These are phyloP conservation scores for Euphorbia tirucalli DNA, from an alignment of 345 rosid genomes.

Conservation along the genomic window DNA sequence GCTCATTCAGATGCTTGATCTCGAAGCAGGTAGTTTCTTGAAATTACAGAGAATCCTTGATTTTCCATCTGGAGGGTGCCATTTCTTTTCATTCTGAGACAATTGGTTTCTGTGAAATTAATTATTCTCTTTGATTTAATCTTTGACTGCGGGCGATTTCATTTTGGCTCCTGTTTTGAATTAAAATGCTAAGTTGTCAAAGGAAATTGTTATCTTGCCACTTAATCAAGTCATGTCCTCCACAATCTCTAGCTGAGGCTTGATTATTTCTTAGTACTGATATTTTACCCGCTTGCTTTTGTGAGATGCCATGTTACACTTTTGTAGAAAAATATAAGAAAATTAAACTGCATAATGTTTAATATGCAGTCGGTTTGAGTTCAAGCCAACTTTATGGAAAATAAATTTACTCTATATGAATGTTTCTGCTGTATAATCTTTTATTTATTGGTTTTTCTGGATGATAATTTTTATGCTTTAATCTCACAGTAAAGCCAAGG, in stretches of 20 bases:
- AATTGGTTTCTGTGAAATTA: neutral
- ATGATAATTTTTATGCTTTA: conserved; percentile 20
- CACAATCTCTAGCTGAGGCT: neutral
- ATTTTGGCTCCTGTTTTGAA: neutral
- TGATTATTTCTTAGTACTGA: neutral
- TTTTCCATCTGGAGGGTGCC: conserved; percentile 1
- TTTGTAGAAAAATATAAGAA: neutral
- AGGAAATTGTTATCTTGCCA: neutral
- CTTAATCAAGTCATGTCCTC: neutral
- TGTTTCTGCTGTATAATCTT: neutral
- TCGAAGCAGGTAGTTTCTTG: conserved; percentile 75
- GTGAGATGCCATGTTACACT: neutral
- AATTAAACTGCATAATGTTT: neutral
- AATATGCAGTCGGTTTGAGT: neutral
- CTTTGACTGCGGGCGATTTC: neutral
- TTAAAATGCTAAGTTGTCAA: neutral
- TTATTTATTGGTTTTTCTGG: neutral
- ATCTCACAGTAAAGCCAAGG: conserved; percentile 78
- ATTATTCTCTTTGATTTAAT: neutral
- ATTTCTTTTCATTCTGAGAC: too few relatives aligned
- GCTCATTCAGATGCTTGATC: conserved; percentile 99
- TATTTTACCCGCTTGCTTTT: neutral
- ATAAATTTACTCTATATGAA: neutral
- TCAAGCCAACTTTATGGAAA: neutral
- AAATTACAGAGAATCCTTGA: neutral